phyloP scores from a whole-genome alignment of 116 monocot species.

The Posidonia oceanica region DNA sequence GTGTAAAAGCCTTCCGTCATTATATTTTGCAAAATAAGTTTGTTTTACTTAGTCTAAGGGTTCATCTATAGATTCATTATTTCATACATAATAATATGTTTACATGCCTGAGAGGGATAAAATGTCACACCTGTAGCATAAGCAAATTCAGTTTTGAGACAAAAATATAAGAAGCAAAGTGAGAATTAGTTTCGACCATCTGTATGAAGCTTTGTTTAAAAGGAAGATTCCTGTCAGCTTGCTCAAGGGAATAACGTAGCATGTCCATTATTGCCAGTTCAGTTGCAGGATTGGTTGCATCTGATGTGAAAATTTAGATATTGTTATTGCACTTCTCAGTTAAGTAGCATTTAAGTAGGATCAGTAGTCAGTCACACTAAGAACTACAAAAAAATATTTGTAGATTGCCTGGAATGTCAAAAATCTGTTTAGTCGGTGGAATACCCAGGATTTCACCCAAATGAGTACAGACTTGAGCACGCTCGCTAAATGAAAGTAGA shows the following conservation, averaged over 20 bases:
- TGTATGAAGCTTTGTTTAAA: slow-evolving; percentile 5
- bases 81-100: background rate
- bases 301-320: slow-evolving; percentile 19
- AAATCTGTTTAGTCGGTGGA: slow-evolving; percentile 43
- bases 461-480: slow-evolving; percentile 22
- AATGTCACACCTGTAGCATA: background rate
- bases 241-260: slow-evolving; percentile 48
- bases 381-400: background rate
- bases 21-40: too few relatives aligned
- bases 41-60: too few relatives aligned
- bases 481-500: slow-evolving; percentile 30
- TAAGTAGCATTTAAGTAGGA: background rate
- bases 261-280: slow-evolving; percentile 38
- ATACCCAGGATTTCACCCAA: slow-evolving; percentile 42
- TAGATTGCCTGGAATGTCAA: slow-evolving; percentile 51
- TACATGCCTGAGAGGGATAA: background rate
- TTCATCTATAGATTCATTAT: background rate
- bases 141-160: background rate
- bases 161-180: background rate
- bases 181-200: slow-evolving; percentile 17
- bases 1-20: too few relatives aligned
- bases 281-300: slow-evolving; percentile 17
- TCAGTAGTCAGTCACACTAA: background rate
- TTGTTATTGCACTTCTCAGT: background rate
- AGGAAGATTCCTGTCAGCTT: slow-evolving; percentile 53